A percentile compares a stretch with the other conserved stretches of the same genome.
These are phyloP conservation scores for Pestalotiopsis sp. DNA, from an alignment of 2,329 filamentous ascomycete genomes.

Conservation along the genomic window DNA sequence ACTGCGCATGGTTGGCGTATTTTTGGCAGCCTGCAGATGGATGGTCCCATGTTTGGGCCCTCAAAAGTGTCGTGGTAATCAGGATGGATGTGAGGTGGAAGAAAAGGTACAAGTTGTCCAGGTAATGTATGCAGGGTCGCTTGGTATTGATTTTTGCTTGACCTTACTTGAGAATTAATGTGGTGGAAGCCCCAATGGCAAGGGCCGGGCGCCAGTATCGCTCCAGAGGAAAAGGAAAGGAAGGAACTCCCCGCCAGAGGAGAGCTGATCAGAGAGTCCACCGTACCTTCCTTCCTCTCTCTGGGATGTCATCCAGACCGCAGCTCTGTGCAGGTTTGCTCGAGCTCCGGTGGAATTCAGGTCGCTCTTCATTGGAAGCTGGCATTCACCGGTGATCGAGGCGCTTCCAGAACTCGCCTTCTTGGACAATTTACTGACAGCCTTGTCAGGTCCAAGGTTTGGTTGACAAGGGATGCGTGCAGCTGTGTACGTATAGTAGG, in stretches of 20 bases:
- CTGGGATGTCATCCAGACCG: not conserved
- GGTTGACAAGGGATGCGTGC: not conserved
- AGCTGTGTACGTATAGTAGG: not conserved
- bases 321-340: not conserved
- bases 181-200: not conserved
- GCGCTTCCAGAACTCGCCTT: not conserved
- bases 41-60: not conserved
- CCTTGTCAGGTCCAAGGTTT: not conserved
- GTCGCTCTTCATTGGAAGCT: not conserved
- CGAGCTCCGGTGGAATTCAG: not conserved
- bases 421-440: not conserved
- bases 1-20: not conserved
- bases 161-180: not conserved
- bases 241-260: not conserved
- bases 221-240: not conserved
- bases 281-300: not conserved
- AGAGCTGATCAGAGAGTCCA: not conserved
- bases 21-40: conserved; percentile 3
- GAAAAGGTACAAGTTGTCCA: not conserved
- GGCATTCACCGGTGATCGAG: not conserved
- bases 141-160: not conserved
- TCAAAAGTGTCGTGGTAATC: not conserved
- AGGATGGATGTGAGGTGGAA: not conserved
- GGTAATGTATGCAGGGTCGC: no score
- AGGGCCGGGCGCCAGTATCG: not conserved